Percentiles rank a stretch among this genome's conserved stretches.
Conservation (phyloP, 257 asterid species). For the Orobanche coerulescens region DNA sequence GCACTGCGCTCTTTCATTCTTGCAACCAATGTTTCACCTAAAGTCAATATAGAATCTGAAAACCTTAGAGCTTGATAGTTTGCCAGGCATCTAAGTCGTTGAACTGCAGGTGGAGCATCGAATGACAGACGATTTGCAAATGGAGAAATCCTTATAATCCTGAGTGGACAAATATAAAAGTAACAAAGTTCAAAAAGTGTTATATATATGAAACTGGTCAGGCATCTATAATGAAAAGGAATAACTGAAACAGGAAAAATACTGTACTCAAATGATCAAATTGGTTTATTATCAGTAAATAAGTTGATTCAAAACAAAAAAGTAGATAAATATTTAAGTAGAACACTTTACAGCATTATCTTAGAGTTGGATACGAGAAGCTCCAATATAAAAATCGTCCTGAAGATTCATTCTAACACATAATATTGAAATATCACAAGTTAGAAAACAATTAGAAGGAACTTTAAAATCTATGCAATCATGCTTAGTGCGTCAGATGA, state of each 20-base stretch:
- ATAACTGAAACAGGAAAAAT: neutral
- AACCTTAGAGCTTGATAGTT: constrained; percentile 89
- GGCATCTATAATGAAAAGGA: constrained; percentile 5
- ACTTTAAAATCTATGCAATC: neutral
- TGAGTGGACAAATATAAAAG: constrained; percentile 26
- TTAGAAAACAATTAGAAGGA: neutral
- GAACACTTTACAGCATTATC: constrained; percentile 6
- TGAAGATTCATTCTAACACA: constrained; percentile 3
- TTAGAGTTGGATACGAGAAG: neutral
- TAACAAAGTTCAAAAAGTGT: constrained; percentile 17
- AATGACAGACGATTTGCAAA: constrained; percentile 90
- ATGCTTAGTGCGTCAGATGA: constrained; percentile 9
- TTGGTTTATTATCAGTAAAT: neutral
- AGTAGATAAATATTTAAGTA: neutral
- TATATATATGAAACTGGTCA: constrained; percentile 5
- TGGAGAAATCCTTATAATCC: constrained; percentile 89
- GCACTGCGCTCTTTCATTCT: constrained; percentile 86
- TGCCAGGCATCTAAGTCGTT: constrained; percentile 85
- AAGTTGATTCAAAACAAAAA: neutral
- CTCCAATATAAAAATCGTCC: constrained; percentile 7
- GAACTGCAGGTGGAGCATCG: constrained; percentile 86
- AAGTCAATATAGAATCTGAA: constrained; percentile 55
- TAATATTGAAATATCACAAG: constrained; percentile 6
- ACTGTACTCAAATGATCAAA: neutral
- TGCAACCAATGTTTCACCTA: constrained; percentile 66